phyloP scores from a whole-genome alignment of 257 asterid species.

The Craterostigma plantagineum region DNA sequence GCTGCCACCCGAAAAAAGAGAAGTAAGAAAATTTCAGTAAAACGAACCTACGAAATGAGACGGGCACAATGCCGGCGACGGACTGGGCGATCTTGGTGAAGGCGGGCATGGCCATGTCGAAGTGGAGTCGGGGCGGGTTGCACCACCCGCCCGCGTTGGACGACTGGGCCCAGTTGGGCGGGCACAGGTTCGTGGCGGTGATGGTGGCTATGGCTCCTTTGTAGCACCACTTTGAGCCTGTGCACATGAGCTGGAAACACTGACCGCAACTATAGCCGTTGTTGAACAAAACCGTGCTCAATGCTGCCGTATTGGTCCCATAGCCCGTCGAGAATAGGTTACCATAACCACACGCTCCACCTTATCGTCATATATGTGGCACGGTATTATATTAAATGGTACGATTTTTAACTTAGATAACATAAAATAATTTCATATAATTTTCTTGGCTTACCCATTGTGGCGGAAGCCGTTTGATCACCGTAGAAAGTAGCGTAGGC shows the following conservation, averaged over 20 bases:
- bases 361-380: too few relatives aligned
- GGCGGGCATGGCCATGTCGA: constrained; percentile 20
- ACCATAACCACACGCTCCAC: constrained; percentile 25
- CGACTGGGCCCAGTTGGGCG: constrained; percentile 16
- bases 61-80: constrained; percentile 19
- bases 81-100: constrained; percentile 18
- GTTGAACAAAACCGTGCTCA: constrained; percentile 16
- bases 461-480: background rate
- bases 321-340: constrained; percentile 14
- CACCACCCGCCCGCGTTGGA: constrained; percentile 27
- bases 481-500: background rate
- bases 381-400: background rate
- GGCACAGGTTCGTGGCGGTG: constrained; percentile 24
- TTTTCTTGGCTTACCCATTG: background rate
- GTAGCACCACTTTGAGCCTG: constrained; percentile 19
- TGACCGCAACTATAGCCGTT: constrained; percentile 38
- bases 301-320: constrained; percentile 14
- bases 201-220: constrained; percentile 11
- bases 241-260: constrained; percentile 36
- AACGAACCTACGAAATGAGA: constrained; percentile 13
- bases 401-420: background rate
- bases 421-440: background rate
- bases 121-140: constrained; percentile 24
- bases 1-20: too few relatives aligned
- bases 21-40: too few relatives aligned